Evolutionary conservation across 2,329 filamentous ascomycete genomes (phyloP), one percentile per base, ranked within the genome.

Genomic region (Ceratocystis destructans): DNA sequence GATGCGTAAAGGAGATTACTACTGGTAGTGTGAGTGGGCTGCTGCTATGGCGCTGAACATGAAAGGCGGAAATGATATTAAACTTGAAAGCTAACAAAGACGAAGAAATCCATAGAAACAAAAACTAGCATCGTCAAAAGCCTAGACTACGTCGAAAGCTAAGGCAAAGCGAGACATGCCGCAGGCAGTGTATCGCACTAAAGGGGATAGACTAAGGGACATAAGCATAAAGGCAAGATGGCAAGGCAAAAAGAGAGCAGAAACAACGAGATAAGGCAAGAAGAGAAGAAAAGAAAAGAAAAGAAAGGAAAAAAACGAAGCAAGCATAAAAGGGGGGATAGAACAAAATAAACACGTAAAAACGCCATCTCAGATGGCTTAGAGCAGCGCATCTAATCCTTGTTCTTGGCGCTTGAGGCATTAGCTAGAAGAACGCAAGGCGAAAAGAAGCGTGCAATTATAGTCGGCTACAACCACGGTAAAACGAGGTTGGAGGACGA

Each of bases 271-370:
- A 22, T 50, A 50, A 25, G n/a, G 37, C 37, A 41, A 41, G 3
- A 22, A 20, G 5, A n/a, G n/a, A n/a, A n/a, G n/a, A n/a, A 22
- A 2, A 20, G 25, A 22, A 22, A 22, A 22, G 22, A 22, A 2
- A 20, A 50, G n/a, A n/a, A n/a, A n/a, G n/a, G n/a, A n/a, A 3
- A 50, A 6, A 25, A 50, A 22, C 15, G 25, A 20, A 50, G 48
- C 3, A n/a, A 64, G 61, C 61, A 48, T 28, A 55, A 63, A 70
- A 53, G 66, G 55, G 64, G 68, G 63, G 33, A 41, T 65, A 70
- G 59, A 61, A 55, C 33, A 53, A 64, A 46, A 62, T 8, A 37
- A 55, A 20, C 50, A 25, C 57, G 48, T 31, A 20, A 61, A 17
- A 28, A 53, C 28, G 10, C 25, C 64, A 61, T 10, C 57, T 41